phyloP scores from a whole-genome alignment of 2,329 filamentous ascomycete species.

The Chrysoporthe austroafricana region DNA sequence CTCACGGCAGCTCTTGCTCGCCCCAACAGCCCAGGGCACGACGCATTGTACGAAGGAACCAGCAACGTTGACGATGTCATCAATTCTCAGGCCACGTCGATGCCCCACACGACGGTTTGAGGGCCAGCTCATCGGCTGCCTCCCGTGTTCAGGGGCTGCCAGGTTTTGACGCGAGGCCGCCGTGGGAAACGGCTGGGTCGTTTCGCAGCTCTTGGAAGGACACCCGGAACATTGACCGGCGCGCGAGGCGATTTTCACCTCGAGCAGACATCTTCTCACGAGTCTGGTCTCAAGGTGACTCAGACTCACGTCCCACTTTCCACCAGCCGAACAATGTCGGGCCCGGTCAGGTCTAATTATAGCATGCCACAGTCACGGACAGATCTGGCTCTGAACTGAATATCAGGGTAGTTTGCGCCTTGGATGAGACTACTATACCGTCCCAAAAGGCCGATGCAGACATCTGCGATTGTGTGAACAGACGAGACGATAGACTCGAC shows the following conservation, averaged over 20 bases:
- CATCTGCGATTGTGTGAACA: background rate
- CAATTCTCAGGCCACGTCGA: slow-evolving; percentile 9
- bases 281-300: background rate
- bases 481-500: background rate
- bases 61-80: background rate
- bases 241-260: background rate
- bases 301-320: background rate
- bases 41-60: background rate
- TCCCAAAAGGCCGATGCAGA: background rate
- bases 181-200: background rate
- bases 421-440: background rate
- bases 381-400: background rate
- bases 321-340: background rate
- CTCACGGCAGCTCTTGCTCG: background rate
- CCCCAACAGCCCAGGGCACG: background rate
- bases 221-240: too few relatives aligned
- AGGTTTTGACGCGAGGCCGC: background rate
- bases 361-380: background rate
- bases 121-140: slow-evolving; percentile 22
- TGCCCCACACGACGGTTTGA: background rate
- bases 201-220: too few relatives aligned
- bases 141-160: slow-evolving; percentile 2
- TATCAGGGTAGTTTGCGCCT: background rate
- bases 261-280: background rate
- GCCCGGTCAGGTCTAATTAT: background rate